Conservation (phyloP, 108 stramenopile species). For the Nitzschia sp. region DNA sequence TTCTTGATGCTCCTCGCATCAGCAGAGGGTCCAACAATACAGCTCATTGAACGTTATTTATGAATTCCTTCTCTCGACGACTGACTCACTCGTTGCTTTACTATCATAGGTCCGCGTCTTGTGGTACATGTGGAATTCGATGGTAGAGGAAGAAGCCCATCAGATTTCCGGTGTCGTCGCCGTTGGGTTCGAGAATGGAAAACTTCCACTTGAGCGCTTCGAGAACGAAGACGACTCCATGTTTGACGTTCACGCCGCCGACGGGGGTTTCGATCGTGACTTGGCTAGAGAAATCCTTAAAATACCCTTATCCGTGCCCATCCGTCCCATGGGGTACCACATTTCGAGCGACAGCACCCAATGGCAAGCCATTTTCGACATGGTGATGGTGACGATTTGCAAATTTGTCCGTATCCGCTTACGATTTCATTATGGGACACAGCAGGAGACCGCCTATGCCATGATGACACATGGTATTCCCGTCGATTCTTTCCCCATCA, state of each 20-base stretch:
- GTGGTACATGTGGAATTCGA: constrained; percentile 26
- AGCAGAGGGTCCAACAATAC: no score
- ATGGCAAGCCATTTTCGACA: constrained; percentile 32
- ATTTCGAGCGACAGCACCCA: constrained; percentile 25
- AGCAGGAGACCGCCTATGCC: constrained; percentile 21
- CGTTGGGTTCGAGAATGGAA: constrained; percentile 25
- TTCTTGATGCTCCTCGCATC: no score
- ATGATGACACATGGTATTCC: constrained; percentile 35
- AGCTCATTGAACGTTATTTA: no score
- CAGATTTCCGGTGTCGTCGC: constrained; percentile 32
- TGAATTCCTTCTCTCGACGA: no score
- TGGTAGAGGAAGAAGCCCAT: constrained; percentile 29
- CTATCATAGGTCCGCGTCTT: neutral
- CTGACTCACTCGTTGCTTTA: no score
- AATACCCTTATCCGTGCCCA: constrained; percentile 24
- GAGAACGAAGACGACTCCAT: neutral
- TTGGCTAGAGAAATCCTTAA: constrained; percentile 19
- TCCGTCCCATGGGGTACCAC: constrained; percentile 30
- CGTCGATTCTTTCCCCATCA: constrained; percentile 13
- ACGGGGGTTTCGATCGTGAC: constrained; percentile 28
- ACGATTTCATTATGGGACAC: neutral
- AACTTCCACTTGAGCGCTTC: constrained; percentile 22
- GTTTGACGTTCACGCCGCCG: constrained; percentile 1
- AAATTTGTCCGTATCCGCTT: constrained; percentile 10
- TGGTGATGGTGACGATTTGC: constrained; percentile 25